phyloP scores from a whole-genome alignment of 345 rosid species.

The Eucalyptus pumila region DNA sequence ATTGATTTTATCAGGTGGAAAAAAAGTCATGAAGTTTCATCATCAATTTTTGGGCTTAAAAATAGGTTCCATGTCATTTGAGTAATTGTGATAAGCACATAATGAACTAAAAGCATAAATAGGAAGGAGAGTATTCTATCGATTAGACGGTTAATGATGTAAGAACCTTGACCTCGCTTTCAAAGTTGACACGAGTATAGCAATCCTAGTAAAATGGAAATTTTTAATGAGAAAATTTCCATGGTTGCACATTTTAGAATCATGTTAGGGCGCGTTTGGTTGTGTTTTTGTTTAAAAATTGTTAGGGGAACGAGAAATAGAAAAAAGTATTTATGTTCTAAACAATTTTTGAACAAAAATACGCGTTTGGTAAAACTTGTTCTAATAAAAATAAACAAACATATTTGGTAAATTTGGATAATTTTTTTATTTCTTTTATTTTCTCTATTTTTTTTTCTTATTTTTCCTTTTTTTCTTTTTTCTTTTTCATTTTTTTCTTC shows the following conservation, averaged over 20 bases:
- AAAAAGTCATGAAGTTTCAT: not conserved
- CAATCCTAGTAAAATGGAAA: not conserved
- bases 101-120: not conserved
- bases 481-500: no score
- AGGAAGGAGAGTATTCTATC: not conserved
- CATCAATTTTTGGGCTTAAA: not conserved
- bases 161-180: not conserved
- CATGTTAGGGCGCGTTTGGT: no score
- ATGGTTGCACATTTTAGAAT: not conserved
- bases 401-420: no score
- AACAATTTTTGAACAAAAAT: no score
- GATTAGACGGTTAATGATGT: not conserved
- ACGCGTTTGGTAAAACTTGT: no score
- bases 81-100: not conserved
- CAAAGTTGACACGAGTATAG: accelerated
- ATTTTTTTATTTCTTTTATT: no score
- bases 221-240: not conserved
- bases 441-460: no score
- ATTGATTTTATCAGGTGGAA: not conserved
- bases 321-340: no score
- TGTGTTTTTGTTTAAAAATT: no score
- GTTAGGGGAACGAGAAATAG: no score
- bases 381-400: no score
- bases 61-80: not conserved
- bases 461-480: no score